Conservation (phyloP, 2,329 filamentous ascomycete genomes). For the Talaromyces rugulosus region DNA sequence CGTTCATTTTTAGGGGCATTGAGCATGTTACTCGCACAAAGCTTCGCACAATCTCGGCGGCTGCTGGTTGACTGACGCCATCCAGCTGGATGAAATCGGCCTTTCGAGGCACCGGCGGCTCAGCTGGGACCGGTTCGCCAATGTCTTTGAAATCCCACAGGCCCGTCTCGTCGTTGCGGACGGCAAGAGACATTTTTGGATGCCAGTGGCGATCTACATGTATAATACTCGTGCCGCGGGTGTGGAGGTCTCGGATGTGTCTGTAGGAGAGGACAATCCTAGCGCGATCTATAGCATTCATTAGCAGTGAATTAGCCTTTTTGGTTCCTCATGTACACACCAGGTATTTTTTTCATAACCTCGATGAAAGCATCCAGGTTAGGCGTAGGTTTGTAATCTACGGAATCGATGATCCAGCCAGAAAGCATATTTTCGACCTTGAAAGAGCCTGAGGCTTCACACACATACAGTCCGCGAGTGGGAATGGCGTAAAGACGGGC, state of each 20-base stretch:
- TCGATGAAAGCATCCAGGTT: conserved; percentile 85
- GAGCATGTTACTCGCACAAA: conserved; percentile 91
- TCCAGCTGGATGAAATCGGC: conserved; percentile 91
- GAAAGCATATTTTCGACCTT: conserved; percentile 85
- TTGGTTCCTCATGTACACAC: conserved; percentile 39
- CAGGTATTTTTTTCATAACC: conserved; percentile 82
- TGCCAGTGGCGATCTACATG: conserved; percentile 95
- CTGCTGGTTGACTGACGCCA: conserved; percentile 79
- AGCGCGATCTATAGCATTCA: conserved; percentile 51
- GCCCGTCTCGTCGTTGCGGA: conserved; percentile 83
- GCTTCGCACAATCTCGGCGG: conserved; percentile 89
- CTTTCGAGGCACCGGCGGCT: conserved; percentile 66
- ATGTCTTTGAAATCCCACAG: conserved; percentile 93
- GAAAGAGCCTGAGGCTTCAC: conserved; percentile 92
- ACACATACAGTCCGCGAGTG: conserved; percentile 88
- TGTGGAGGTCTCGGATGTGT: conserved; percentile 91
- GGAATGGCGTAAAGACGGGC: conserved; percentile 92
- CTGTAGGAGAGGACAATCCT: conserved; percentile 93
- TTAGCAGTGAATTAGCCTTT: not conserved
- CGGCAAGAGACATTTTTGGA: conserved; percentile 85
- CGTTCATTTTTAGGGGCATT: conserved; percentile 94
- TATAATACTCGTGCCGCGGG: conserved; percentile 85
- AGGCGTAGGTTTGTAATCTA: conserved; percentile 87
- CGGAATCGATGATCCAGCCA: conserved; percentile 88
- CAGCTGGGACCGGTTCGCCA: conserved; percentile 71